A percentile compares a stretch with the other conserved stretches of the same genome.
phyloP scores from a whole-genome alignment of 768 basidiomycete genomes.

The Rhodosporidiobolus sp. region DNA sequence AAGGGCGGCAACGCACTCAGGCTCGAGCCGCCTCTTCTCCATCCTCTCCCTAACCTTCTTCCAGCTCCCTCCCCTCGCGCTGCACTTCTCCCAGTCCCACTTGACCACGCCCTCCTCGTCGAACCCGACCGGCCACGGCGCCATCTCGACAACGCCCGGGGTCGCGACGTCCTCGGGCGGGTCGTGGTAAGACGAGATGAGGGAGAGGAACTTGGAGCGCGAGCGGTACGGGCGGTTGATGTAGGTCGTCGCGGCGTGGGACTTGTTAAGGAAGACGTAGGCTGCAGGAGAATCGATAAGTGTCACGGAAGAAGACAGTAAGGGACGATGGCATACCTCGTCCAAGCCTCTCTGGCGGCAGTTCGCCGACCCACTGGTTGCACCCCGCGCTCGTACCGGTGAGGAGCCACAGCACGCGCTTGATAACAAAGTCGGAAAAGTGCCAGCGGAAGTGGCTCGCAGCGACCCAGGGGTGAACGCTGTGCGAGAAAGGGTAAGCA shows the following conservation, averaged over 20 bases:
- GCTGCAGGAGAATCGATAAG: slow-evolving; percentile 44
- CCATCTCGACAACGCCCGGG: slow-evolving; percentile 54
- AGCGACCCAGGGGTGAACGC: slow-evolving; percentile 62
- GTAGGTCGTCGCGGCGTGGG: slow-evolving; percentile 61
- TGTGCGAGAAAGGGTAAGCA: neutral
- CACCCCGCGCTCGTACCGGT: slow-evolving; percentile 55
- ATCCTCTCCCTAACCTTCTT: slow-evolving; percentile 47
- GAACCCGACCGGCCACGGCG: slow-evolving; percentile 59
- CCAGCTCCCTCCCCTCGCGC: slow-evolving; percentile 52
- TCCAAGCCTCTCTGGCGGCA: slow-evolving; percentile 58
- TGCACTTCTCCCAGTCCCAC: slow-evolving; percentile 51
- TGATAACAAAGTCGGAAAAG: slow-evolving; percentile 59
- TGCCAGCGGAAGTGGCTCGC: slow-evolving; percentile 58
- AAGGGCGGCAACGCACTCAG: slow-evolving; percentile 46
- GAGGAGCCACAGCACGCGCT: slow-evolving; percentile 61
- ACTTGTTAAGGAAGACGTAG: slow-evolving; percentile 64
- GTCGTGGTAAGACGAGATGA: slow-evolving; percentile 60
- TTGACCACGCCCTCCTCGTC: slow-evolving; percentile 53
- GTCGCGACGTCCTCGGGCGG: slow-evolving; percentile 56
- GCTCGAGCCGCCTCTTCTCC: slow-evolving; percentile 51
- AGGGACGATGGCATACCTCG: slow-evolving; percentile 44
- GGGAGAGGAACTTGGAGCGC: slow-evolving; percentile 54
- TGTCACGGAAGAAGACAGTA: neutral
- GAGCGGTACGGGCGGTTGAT: slow-evolving; percentile 57
- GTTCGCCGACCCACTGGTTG: slow-evolving; percentile 65